Percentiles rank a stretch among this genome's conserved stretches.
Evolutionary conservation across 2,329 filamentous ascomycete species (phyloP).

Genomic region (Verticillium klebahnii): DNA sequence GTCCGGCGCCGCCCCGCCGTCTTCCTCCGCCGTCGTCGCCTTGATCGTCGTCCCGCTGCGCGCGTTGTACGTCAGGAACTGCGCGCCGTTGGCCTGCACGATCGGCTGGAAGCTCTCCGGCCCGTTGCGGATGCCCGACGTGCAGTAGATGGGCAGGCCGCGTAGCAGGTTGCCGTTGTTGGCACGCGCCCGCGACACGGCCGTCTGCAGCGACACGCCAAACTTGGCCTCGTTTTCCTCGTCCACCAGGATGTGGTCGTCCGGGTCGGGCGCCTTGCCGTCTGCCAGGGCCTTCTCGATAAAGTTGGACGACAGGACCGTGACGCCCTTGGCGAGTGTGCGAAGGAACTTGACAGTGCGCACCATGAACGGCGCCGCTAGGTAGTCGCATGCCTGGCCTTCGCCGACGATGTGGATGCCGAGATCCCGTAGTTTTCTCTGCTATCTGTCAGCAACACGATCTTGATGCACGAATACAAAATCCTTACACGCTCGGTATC

Average conservation of each 20-base stretch:
- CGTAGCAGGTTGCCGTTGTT: slow-evolving; percentile 74
- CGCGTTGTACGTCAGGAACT: slow-evolving; percentile 72
- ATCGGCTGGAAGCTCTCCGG: slow-evolving; percentile 82
- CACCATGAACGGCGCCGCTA: slow-evolving; percentile 81
- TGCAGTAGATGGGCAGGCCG: slow-evolving; percentile 79
- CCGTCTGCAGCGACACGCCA: slow-evolving; percentile 63
- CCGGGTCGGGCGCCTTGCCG: slow-evolving; percentile 58
- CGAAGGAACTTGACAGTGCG: slow-evolving; percentile 92
- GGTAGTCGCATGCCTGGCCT: slow-evolving; percentile 71
- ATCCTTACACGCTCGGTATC: slow-evolving; percentile 71
- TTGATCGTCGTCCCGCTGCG: slow-evolving; percentile 64
- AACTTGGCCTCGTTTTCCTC: slow-evolving; percentile 67
- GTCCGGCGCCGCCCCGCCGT: slow-evolving; percentile 57
- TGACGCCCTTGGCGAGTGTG: slow-evolving; percentile 75
- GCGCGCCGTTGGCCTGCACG: slow-evolving; percentile 81
- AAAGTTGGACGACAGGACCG: slow-evolving; percentile 72
- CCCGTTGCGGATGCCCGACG: slow-evolving; percentile 72
- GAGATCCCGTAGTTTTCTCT: slow-evolving; percentile 77
- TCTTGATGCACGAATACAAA: slow-evolving; percentile 10
- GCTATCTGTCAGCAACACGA: slow-evolving; percentile 14
- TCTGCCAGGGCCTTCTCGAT: slow-evolving; percentile 72
- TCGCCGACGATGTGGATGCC: slow-evolving; percentile 80
- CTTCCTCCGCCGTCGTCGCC: slow-evolving; percentile 56
- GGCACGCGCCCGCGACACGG: slow-evolving; percentile 64
- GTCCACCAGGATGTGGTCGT: slow-evolving; percentile 67